phyloP scores from a whole-genome alignment of 495 filamentous ascomycete species.

The Elaphomyces granulatus region DNA sequence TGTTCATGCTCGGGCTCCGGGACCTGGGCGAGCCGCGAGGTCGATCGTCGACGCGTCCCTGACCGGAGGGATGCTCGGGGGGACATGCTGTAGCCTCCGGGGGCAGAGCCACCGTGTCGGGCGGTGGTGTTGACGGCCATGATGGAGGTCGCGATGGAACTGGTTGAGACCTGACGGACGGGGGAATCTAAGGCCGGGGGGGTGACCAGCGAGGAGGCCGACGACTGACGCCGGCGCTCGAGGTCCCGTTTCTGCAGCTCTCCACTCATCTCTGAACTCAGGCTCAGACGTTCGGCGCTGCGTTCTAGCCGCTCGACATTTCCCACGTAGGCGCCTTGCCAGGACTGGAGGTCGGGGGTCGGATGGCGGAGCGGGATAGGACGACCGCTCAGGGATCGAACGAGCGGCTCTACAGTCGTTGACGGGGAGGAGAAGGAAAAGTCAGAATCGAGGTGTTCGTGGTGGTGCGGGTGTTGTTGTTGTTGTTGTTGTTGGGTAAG shows the following conservation, averaged over 20 bases:
- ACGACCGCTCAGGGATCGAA: slow-evolving; percentile 43
- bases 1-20: slow-evolving; percentile 36
- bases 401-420: slow-evolving; percentile 30
- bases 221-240: slow-evolving; percentile 51
- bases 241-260: slow-evolving; percentile 68
- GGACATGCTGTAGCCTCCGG: slow-evolving; percentile 49
- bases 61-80: slow-evolving; percentile 47
- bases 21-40: slow-evolving; percentile 35
- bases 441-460: not conserved
- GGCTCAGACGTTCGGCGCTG: slow-evolving; percentile 67
- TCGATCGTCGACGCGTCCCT: slow-evolving; percentile 41
- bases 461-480: slow-evolving; percentile 1
- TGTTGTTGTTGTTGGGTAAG: slow-evolving; percentile 56
- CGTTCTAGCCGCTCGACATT: slow-evolving; percentile 75
- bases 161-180: slow-evolving; percentile 38
- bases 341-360: slow-evolving; percentile 56
- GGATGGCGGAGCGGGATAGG: slow-evolving; percentile 55
- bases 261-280: slow-evolving; percentile 62
- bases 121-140: slow-evolving; percentile 50
- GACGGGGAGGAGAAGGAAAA: slow-evolving; percentile 9
- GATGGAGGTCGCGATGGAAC: slow-evolving; percentile 46
- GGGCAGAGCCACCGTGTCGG: slow-evolving; percentile 57
- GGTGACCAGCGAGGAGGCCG: slow-evolving; percentile 6
- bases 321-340: slow-evolving; percentile 56
- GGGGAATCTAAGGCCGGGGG: slow-evolving; percentile 42